Percentiles rank a stretch among this genome's conserved stretches.
Conservation (phyloP, 768 basidiomycete genomes). For the Termitomyces sp. region DNA sequence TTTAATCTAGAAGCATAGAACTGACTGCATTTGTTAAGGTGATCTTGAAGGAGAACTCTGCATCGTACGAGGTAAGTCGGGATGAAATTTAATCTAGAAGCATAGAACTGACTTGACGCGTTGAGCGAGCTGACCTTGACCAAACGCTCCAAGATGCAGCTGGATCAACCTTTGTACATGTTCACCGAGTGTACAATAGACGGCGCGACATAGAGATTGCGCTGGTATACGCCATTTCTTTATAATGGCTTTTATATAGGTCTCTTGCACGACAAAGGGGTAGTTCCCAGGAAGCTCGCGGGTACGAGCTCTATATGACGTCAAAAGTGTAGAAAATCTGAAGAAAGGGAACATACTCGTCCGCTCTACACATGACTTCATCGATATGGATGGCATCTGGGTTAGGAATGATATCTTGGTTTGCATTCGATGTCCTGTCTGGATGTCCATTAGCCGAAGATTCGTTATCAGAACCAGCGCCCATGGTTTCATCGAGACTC, state of each 20-base stretch:
- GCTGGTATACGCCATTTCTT: conserved; percentile 46
- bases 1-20: background rate
- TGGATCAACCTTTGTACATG: conserved; percentile 38
- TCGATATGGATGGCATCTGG: conserved; percentile 38
- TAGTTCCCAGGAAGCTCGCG: conserved; percentile 66
- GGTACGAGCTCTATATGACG: conserved; percentile 48
- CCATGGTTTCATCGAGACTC: background rate
- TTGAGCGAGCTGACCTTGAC: conserved; percentile 46
- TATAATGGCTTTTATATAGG: conserved; percentile 40
- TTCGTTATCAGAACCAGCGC: conserved; percentile 1
- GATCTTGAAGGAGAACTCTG: conserved; percentile 45
- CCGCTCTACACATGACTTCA: conserved; percentile 42
- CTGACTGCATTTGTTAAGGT: conserved; percentile 42
- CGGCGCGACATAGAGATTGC: conserved; percentile 32
- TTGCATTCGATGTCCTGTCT: background rate
- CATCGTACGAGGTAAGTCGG: background rate
- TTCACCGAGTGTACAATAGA: conserved; percentile 29
- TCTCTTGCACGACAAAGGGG: conserved; percentile 54
- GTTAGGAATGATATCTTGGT: background rate
- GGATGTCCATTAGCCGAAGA: background rate
- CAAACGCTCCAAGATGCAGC: conserved; percentile 44
- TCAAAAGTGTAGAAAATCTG: background rate
- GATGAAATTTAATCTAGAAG: background rate
- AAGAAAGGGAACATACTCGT: conserved; percentile 32
- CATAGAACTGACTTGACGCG: conserved; percentile 28